Evolutionary conservation across 2,329 filamentous ascomycete species (phyloP).

Genomic region (Tolypocladium amazonense): DNA sequence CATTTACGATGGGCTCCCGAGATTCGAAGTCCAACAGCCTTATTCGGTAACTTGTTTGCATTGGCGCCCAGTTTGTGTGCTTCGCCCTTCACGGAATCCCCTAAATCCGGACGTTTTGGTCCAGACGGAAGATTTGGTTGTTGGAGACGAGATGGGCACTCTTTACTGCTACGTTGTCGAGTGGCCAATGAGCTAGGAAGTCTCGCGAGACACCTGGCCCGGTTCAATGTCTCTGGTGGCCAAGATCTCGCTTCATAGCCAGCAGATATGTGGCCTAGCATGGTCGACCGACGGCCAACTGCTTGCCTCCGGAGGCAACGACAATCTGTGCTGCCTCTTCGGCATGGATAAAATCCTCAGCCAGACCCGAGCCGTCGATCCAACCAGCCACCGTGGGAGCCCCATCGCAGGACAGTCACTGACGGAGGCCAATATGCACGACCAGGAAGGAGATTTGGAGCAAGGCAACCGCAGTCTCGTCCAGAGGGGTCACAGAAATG

Average conservation of each 20-base stretch:
- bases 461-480: not conserved
- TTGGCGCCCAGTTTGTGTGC: slow-evolving; percentile 58
- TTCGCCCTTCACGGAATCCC: slow-evolving; percentile 41
- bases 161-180: slow-evolving; percentile 86
- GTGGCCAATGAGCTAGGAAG: slow-evolving; percentile 60
- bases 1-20: slow-evolving; percentile 55
- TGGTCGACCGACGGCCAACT: slow-evolving; percentile 69
- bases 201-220: slow-evolving; percentile 57
- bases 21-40: slow-evolving; percentile 66
- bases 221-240: slow-evolving; percentile 70
- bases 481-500: not conserved
- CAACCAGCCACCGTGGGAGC: not conserved
- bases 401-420: not conserved
- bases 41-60: slow-evolving; percentile 67
- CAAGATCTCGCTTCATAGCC: slow-evolving; percentile 66
- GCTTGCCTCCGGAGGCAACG: slow-evolving; percentile 86
- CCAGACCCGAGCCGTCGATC: not conserved
- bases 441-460: not conserved
- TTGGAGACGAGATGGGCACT: slow-evolving; percentile 74
- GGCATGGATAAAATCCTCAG: slow-evolving; percentile 49
- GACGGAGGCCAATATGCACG: not conserved
- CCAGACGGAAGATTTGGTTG: slow-evolving; percentile 70
- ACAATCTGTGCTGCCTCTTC: slow-evolving; percentile 81
- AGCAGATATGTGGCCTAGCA: slow-evolving; percentile 87
- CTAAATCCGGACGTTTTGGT: slow-evolving; percentile 38